Evolutionary conservation across 139 green algal species (phyloP).

Genomic region (Zygnema circumcarinatum): DNA sequence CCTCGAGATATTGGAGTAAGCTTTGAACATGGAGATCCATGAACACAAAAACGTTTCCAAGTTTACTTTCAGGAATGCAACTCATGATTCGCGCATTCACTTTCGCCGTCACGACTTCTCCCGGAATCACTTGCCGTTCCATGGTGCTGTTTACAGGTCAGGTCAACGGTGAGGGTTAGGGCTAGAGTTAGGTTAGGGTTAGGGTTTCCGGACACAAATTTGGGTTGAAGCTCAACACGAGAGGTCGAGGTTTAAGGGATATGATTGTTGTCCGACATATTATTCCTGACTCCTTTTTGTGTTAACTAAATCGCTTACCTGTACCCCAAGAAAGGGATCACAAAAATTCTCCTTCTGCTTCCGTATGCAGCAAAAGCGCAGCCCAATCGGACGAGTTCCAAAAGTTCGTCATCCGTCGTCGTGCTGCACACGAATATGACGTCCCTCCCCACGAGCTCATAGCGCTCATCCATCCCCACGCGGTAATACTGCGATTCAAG

Average conservation of each 20-base stretch:
- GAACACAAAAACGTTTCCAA: conserved; percentile 56
- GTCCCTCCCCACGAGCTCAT: conserved; percentile 49
- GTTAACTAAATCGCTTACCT: conserved; percentile 26
- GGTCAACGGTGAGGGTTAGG: neutral
- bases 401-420: conserved; percentile 27
- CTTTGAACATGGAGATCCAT: conserved; percentile 57
- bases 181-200: too few species aligned
- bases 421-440: conserved; percentile 43
- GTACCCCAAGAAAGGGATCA: conserved; percentile 56
- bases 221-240: neutral
- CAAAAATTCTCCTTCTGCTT: conserved; percentile 43
- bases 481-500: conserved; percentile 31
- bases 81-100: conserved; percentile 47
- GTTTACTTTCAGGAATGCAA: conserved; percentile 54
- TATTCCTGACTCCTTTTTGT: too few species aligned
- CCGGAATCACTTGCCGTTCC: conserved; percentile 53
- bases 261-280: neutral
- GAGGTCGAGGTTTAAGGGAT: neutral
- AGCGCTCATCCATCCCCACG: conserved; percentile 39
- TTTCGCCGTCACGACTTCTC: conserved; percentile 51
- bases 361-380: conserved; percentile 51
- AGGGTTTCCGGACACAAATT: neutral
- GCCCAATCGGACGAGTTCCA: conserved; percentile 48
- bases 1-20: conserved; percentile 54
- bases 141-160: conserved; percentile 57